Conservation (phyloP, 306 rosid genomes). For the Prunus dulcis region DNA sequence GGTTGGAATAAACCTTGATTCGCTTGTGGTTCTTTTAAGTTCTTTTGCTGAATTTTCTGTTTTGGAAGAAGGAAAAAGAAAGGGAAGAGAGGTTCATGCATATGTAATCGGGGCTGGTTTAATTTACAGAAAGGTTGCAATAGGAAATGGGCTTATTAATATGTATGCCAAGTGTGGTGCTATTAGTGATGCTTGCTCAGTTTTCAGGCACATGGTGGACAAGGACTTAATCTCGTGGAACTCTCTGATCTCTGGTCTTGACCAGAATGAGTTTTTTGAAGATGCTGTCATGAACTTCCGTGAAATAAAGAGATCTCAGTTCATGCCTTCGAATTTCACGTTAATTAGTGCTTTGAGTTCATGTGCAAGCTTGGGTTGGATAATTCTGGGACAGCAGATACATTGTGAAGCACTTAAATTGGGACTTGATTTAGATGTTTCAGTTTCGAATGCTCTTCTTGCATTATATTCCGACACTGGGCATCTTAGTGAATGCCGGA, state of each 20-base stretch:
- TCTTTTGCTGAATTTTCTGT: conserved; percentile 58
- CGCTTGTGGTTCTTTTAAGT: conserved; percentile 69
- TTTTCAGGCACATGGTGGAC: conserved; percentile 53
- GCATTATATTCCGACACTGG: conserved; percentile 70
- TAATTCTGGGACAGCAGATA: conserved; percentile 59
- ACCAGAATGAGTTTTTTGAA: conserved; percentile 63
- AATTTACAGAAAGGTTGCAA: conserved; percentile 33
- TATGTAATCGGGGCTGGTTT: conserved; percentile 43
- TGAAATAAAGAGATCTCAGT: conserved; percentile 60
- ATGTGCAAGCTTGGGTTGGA: conserved; percentile 77
- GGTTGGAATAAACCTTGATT: conserved; percentile 55
- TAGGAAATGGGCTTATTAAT: conserved; percentile 79
- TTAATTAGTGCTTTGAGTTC: conserved; percentile 86
- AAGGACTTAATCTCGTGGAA: conserved; percentile 82
- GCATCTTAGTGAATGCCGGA: conserved; percentile 47
- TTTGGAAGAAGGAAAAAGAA: conserved; percentile 60
- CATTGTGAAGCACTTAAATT: conserved; percentile 68
- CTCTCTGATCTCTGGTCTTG: conserved; percentile 80
- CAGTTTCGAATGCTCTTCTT: conserved; percentile 86
- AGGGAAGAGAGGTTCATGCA: conserved; percentile 78
- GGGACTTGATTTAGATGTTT: conserved; percentile 87
- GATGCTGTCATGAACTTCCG: conserved; percentile 58
- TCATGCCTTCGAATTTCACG: conserved; percentile 76
- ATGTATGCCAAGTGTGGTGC: conserved; percentile 75
- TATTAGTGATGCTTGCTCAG: conserved; percentile 52